phyloP scores from a whole-genome alignment of 228 moss, liverwort and hornwort species.

The Sphagnum magellanicum region DNA sequence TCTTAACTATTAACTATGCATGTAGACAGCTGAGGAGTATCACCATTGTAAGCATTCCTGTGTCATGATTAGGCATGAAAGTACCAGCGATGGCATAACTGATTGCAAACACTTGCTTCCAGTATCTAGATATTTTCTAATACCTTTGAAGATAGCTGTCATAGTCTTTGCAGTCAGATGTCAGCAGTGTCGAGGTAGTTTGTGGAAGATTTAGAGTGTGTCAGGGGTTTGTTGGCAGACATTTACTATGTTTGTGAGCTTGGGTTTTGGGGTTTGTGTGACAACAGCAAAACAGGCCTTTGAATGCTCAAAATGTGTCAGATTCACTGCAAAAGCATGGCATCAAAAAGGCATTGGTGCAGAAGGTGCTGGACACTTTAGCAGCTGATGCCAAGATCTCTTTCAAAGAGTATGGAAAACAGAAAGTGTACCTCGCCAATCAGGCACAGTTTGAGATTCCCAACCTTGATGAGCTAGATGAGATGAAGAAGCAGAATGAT shows the following conservation, averaged over 20 bases:
- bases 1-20: conserved; percentile 4
- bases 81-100: not conserved
- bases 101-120: not conserved
- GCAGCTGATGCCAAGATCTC: conserved; percentile 59
- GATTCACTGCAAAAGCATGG: conserved; percentile 79
- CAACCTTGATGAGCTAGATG: conserved; percentile 72
- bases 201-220: not conserved
- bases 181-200: not conserved
- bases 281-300: conserved; percentile 85
- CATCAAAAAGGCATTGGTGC: conserved; percentile 75
- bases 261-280: no score
- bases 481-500: conserved; percentile 85
- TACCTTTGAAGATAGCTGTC: not conserved
- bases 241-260: not conserved
- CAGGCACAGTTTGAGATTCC: conserved; percentile 87
- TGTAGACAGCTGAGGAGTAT: conserved; percentile 25
- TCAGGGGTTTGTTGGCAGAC: not conserved
- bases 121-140: not conserved
- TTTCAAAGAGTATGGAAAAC: conserved; percentile 94
- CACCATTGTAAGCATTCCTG: conserved; percentile 17
- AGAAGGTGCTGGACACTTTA: conserved; percentile 77
- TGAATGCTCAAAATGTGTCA: conserved; percentile 80
- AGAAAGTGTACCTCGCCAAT: conserved; percentile 71
- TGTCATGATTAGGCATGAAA: not conserved
- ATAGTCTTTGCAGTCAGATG: not conserved